These are phyloP conservation scores for Leccinum disarticulatum DNA, from an alignment of 768 basidiomycete genomes.

Conservation along the genomic window DNA sequence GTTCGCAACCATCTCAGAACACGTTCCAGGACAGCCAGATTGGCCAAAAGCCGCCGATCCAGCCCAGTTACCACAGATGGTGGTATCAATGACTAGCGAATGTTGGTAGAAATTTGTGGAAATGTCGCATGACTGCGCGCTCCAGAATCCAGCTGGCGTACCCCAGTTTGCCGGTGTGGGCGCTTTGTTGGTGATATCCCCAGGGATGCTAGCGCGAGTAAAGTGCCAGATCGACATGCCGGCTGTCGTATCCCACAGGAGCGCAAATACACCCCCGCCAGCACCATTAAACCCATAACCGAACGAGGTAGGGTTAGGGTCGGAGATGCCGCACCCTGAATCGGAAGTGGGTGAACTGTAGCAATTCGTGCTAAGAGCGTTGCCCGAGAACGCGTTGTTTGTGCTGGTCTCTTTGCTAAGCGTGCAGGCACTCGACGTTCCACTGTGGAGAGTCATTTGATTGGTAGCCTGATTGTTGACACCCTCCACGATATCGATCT, in stretches of 20 bases:
- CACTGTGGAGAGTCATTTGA: conserved; percentile 66
- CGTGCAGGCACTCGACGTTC: conserved; percentile 39
- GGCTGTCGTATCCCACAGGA: conserved; percentile 46
- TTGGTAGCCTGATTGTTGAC: conserved; percentile 60
- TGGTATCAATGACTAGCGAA: conserved; percentile 42
- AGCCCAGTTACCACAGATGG: conserved; percentile 35
- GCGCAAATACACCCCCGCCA: conserved; percentile 54
- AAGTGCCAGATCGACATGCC: conserved; percentile 63
- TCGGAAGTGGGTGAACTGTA: conserved; percentile 41
- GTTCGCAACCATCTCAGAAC: conserved; percentile 49
- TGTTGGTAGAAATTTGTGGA: conserved; percentile 52
- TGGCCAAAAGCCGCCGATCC: conserved; percentile 16
- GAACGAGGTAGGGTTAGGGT: conserved; percentile 44
- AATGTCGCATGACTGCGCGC: conserved; percentile 49
- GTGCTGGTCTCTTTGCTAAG: conserved; percentile 16
- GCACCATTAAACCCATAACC: conserved; percentile 34
- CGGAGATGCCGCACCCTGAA: conserved; percentile 51
- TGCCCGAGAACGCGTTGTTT: conserved; percentile 21
- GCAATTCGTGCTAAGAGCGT: conserved; percentile 34
- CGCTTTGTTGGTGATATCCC: conserved; percentile 43
- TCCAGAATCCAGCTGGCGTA: conserved; percentile 51
- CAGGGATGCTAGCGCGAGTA: conserved; percentile 48
- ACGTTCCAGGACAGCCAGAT: conserved; percentile 43
- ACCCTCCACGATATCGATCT: conserved; percentile 77
- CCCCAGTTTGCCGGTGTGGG: conserved; percentile 55